phyloP scores from a whole-genome alignment of 768 basidiomycete genomes.

The Tulasnella sp. region DNA sequence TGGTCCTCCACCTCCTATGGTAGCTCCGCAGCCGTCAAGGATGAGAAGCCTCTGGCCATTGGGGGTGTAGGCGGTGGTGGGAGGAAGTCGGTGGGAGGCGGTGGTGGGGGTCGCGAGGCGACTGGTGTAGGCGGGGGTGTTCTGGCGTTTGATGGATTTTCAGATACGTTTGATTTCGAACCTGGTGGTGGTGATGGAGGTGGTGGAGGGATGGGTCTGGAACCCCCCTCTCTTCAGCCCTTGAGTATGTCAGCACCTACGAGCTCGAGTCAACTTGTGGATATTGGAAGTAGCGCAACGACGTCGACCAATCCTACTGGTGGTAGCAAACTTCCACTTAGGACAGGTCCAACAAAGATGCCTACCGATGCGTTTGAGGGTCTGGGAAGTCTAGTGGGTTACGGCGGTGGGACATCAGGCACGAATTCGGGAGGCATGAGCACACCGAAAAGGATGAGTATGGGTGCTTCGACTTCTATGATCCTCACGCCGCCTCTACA shows the following conservation, averaged over 20 bases:
- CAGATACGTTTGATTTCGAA: conserved; percentile 43
- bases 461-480: not conserved
- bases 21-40: conserved; percentile 2
- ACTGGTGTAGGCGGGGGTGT: not conserved
- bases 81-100: conserved; percentile 20
- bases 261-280: not conserved
- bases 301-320: not conserved
- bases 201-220: not conserved
- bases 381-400: no score
- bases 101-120: conserved; percentile 7
- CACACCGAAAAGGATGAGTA: no score
- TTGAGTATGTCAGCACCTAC: not conserved
- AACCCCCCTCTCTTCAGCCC: not conserved
- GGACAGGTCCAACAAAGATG: not conserved
- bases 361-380: no score
- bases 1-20: not conserved
- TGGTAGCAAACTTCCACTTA: not conserved
- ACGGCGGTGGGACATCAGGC: no score
- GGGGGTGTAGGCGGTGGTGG: conserved; percentile 1
- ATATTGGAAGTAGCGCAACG: not conserved
- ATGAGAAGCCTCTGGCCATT: conserved; percentile 2
- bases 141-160: conserved; percentile 36
- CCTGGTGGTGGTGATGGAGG: not conserved
- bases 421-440: no score
- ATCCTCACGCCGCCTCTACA: conserved; percentile 6